A percentile compares a stretch with the other conserved stretches of the same genome.
These are phyloP conservation scores for Trypethelium eluteriae DNA, from an alignment of 495 filamentous ascomycete species.

Conservation along the genomic window DNA sequence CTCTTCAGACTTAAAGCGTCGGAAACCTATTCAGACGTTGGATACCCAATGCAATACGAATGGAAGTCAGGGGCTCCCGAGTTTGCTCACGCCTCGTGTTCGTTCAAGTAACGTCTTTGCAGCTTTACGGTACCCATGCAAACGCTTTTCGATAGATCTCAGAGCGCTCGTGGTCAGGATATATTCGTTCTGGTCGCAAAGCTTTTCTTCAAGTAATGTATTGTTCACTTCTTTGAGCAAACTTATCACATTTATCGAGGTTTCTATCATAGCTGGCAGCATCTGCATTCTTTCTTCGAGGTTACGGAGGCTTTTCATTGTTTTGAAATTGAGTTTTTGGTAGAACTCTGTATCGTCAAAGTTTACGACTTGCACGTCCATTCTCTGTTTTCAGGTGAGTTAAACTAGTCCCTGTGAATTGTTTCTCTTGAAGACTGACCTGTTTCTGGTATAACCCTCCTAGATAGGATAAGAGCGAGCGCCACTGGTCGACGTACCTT, in stretches of 20 bases:
- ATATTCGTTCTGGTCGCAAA: neutral
- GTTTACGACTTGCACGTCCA: neutral
- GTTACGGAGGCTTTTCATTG: neutral
- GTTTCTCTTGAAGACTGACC: neutral
- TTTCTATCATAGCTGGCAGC: neutral
- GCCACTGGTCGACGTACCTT: neutral
- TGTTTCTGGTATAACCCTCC: neutral
- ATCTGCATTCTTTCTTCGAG: neutral
- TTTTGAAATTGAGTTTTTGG: neutral
- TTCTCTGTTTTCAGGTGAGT: neutral
- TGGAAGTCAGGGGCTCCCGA: neutral
- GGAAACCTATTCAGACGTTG: neutral
- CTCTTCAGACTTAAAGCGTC: neutral
- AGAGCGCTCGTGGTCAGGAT: neutral
- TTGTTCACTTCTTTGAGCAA: neutral
- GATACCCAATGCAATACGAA: neutral
- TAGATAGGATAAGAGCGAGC: neutral
- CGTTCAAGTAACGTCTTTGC: neutral
- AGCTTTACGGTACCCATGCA: neutral
- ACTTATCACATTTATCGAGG: neutral
- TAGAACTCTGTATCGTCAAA: neutral
- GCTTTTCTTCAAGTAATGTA: neutral
- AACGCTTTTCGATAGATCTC: neutral
- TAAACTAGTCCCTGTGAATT: neutral
- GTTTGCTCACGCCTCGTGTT: neutral